Percentiles rank a stretch among this genome's conserved stretches.
Evolutionary conservation across 2,329 filamentous ascomycete species (phyloP).

Genomic region (Fusarium sambucinum): DNA sequence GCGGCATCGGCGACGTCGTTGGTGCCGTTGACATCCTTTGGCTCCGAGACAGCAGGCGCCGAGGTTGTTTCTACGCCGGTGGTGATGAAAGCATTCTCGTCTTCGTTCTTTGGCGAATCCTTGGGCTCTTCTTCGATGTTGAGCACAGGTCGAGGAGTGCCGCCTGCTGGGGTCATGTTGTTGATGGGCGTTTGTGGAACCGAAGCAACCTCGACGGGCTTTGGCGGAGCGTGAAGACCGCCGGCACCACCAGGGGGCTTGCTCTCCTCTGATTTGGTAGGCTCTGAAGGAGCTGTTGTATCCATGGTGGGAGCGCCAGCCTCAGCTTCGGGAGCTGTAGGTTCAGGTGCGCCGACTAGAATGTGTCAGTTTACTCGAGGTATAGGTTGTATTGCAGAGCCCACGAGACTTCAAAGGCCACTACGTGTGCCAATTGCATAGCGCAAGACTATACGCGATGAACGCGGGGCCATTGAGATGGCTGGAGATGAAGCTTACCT

Average conservation of each 20-base stretch:
- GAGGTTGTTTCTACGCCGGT: slow-evolving; percentile 44
- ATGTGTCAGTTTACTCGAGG: slow-evolving; percentile 27
- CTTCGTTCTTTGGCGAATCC: slow-evolving; percentile 43
- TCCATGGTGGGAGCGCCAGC: slow-evolving; percentile 47
- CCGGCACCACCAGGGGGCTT: slow-evolving; percentile 32
- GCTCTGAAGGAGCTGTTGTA: slow-evolving; percentile 41
- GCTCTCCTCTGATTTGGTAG: slow-evolving; percentile 40
- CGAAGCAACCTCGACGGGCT: slow-evolving; percentile 54
- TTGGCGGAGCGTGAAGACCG: slow-evolving; percentile 43
- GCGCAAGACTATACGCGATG: slow-evolving; percentile 4
- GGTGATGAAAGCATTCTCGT: slow-evolving; percentile 45
- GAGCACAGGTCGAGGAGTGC: slow-evolving; percentile 53
- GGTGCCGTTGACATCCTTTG: slow-evolving; percentile 43
- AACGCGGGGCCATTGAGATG: slow-evolving; percentile 22
- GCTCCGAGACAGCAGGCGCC: slow-evolving; percentile 36
- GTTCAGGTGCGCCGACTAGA: slow-evolving; percentile 49
- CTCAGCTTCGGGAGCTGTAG: slow-evolving; percentile 48
- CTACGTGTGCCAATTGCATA: slow-evolving; percentile 37
- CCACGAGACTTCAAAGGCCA: neutral
- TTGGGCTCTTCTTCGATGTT: slow-evolving; percentile 50
- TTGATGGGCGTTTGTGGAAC: slow-evolving; percentile 55
- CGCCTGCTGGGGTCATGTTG: slow-evolving; percentile 52
- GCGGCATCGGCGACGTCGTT: slow-evolving; percentile 34
- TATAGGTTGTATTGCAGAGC: neutral
- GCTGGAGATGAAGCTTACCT: slow-evolving; percentile 48